phyloP scores from a whole-genome alignment of 2,329 filamentous ascomycete species.

The Aspergillus persii region DNA sequence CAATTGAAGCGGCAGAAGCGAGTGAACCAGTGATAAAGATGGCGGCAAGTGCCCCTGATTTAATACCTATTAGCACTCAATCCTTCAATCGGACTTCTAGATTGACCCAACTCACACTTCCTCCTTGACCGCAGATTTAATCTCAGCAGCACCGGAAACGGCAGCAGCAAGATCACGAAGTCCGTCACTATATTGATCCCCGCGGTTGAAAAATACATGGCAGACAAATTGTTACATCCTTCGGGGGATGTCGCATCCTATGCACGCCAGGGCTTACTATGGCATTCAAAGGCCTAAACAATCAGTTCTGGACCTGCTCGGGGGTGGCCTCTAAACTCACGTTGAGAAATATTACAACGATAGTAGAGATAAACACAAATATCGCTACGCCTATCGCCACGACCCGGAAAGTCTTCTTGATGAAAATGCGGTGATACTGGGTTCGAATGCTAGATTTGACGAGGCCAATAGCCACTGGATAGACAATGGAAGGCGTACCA shows the following conservation, averaged over 20 bases:
- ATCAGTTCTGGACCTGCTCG: neutral
- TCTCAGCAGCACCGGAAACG: conserved; percentile 7
- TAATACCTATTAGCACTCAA: too few relatives aligned
- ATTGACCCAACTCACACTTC: conserved; percentile 5
- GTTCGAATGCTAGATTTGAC: conserved; percentile 44
- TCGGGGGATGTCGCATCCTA: conserved; percentile 9
- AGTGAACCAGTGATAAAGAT: conserved; percentile 13
- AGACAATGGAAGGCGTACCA: conserved; percentile 41
- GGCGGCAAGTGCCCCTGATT: conserved; percentile 7
- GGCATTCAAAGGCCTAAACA: conserved; percentile 14
- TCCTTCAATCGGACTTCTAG: neutral
- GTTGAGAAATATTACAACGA: conserved; percentile 7
- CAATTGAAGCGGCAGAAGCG: conserved; percentile 13
- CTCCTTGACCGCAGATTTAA: conserved; percentile 8
- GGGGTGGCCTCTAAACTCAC: neutral
- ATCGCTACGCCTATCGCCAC: conserved; percentile 27
- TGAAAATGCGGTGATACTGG: conserved; percentile 45
- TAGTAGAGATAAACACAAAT: conserved; percentile 9
- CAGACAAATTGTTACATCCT: conserved; percentile 10
- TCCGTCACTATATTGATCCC: conserved; percentile 13
- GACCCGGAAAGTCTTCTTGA: conserved; percentile 20
- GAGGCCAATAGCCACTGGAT: conserved; percentile 34
- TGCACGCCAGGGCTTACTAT: conserved; percentile 15
- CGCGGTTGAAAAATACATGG: conserved; percentile 9
- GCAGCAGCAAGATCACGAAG: conserved; percentile 11